A percentile compares a stretch with the other conserved stretches of the same genome.
phyloP scores from a whole-genome alignment of 768 basidiomycete species.

The Asterophora parasitica region DNA sequence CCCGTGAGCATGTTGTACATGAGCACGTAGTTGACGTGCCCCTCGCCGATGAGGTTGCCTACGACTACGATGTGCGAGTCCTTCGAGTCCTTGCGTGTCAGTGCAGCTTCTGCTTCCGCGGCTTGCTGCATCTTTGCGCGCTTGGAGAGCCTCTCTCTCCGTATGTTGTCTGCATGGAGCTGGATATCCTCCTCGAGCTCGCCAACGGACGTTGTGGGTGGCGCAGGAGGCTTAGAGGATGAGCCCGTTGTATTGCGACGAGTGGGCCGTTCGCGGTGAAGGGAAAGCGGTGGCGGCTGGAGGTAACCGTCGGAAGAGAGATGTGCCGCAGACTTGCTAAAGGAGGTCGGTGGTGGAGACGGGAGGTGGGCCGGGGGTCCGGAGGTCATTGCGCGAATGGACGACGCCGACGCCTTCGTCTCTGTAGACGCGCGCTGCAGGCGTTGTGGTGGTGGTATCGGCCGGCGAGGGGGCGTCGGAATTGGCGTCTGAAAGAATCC shows the following conservation, averaged over 20 bases:
- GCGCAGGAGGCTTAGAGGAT: conserved; percentile 25
- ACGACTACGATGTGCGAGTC: conserved; percentile 58
- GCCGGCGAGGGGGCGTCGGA: not conserved
- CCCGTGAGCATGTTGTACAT: conserved; percentile 99
- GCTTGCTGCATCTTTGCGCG: conserved; percentile 57
- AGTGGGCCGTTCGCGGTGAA: conserved; percentile 36
- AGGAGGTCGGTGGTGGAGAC: conserved; percentile 17
- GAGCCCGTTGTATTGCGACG: conserved; percentile 75
- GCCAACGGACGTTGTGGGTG: conserved; percentile 30
- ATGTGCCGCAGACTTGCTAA: conserved; percentile 21
- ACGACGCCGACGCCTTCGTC: conserved; percentile 34
- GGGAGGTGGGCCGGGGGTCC: conserved; percentile 9
- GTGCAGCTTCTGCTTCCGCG: conserved; percentile 50
- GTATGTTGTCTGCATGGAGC: conserved; percentile 82
- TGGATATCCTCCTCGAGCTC: conserved; percentile 80
- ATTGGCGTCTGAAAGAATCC: too few species aligned
- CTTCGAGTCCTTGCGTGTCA: conserved; percentile 29
- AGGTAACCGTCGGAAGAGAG: conserved; percentile 41
- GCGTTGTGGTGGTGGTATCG: conserved; percentile 11
- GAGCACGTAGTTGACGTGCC: conserved; percentile 95
- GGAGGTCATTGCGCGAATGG: conserved; percentile 24
- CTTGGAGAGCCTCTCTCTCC: conserved; percentile 72
- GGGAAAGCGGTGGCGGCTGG: conserved; percentile 41
- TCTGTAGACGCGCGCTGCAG: conserved; percentile 49
- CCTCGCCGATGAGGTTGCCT: conserved; percentile 97